Evolutionary conservation across 2,329 filamentous ascomycete genomes (phyloP).

Genomic region (Cladosporium sp.): DNA sequence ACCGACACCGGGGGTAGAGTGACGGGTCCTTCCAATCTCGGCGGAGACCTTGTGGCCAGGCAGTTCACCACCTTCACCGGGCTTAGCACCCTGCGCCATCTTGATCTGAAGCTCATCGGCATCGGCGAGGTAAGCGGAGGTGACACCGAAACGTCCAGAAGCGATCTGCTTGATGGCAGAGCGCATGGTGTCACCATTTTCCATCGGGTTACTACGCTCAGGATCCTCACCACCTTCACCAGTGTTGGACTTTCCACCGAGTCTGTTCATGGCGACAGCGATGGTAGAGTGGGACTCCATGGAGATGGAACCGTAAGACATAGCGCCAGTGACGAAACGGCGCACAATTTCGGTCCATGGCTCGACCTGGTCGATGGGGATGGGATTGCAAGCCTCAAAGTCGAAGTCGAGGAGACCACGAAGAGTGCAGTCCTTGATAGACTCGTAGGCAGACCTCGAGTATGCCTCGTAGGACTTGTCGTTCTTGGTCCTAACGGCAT

Average conservation of each 20-base stretch:
- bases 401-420: constrained; percentile 94
- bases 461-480: constrained; percentile 98
- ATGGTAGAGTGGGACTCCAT: constrained; percentile 98
- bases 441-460: constrained; percentile 86
- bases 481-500: constrained; percentile 94
- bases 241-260: constrained; percentile 96
- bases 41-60: constrained; percentile 95
- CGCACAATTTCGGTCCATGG: constrained; percentile 97
- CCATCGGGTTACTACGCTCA: constrained; percentile 78
- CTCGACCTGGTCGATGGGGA: constrained; percentile 95
- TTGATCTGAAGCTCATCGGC: constrained; percentile 97
- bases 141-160: constrained; percentile 93
- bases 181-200: constrained; percentile 94
- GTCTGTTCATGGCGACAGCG: constrained; percentile 92
- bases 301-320: constrained; percentile 98
- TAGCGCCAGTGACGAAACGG: constrained; percentile 92
- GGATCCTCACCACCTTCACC: constrained; percentile 96
- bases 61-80: constrained; percentile 93
- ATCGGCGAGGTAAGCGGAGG: constrained; percentile 88
- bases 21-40: constrained; percentile 87
- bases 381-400: constrained; percentile 77
- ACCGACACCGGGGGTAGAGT: constrained; percentile 93
- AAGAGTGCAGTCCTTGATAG: constrained; percentile 93
- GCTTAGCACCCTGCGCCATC: constrained; percentile 98
- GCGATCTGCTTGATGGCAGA: constrained; percentile 98